These are phyloP conservation scores for Tuber calosporum DNA, from an alignment of 495 filamentous ascomycete species.

Conservation along the genomic window DNA sequence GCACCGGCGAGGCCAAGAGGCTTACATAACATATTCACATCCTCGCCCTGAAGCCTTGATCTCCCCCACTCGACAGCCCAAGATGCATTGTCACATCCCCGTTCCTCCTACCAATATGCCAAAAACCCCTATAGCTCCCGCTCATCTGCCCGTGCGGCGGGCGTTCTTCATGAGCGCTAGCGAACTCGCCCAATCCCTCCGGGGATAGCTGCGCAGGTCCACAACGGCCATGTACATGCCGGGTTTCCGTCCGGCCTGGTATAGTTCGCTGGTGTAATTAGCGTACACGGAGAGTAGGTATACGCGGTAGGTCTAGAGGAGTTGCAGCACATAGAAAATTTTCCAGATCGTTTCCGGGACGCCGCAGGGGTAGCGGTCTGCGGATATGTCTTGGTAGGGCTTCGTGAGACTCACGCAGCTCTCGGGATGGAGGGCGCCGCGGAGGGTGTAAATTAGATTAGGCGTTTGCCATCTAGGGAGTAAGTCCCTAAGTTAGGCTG, in stretches of 20 bases:
- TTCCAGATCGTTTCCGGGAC: constrained; percentile 3
- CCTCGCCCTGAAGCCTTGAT: constrained; percentile 5
- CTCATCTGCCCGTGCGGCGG: constrained; percentile 1
- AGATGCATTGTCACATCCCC: background rate
- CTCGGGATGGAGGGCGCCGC: constrained; percentile 3
- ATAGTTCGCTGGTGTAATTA: constrained; percentile 12
- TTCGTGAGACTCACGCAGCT: background rate
- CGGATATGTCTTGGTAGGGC: background rate
- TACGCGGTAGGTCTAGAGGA: constrained; percentile 9
- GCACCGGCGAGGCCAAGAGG: background rate
- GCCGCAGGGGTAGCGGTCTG: constrained; percentile 12
- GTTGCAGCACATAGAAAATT: background rate
- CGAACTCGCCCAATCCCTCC: constrained; percentile 7
- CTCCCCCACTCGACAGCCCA: constrained; percentile 1
- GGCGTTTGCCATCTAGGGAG: background rate
- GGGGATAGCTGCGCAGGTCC: constrained; percentile 17
- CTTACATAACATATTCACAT: background rate
- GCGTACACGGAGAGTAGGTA: constrained; percentile 11
- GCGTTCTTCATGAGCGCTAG: constrained; percentile 10
- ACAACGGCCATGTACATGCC: constrained; percentile 16
- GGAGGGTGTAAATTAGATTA: background rate
- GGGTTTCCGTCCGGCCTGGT: constrained; percentile 2
- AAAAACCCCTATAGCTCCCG: background rate
- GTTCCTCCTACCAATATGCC: background rate
- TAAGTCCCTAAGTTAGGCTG: background rate